phyloP scores from a whole-genome alignment of 1,284 basidiomycete genomes.

The Rhodofomes roseus region DNA sequence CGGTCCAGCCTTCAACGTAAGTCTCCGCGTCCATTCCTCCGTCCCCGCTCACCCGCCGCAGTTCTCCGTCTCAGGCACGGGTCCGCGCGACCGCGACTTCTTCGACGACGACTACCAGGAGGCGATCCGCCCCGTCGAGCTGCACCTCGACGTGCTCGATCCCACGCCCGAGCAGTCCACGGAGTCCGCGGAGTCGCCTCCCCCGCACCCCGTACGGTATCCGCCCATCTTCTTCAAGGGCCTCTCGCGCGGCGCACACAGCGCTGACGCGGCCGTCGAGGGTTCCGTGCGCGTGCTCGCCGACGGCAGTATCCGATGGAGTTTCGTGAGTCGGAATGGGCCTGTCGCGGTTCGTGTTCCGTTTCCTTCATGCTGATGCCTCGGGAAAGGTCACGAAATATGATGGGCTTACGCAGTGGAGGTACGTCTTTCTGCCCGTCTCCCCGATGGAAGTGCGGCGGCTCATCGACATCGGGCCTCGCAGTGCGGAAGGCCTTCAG shows the following conservation, averaged over 20 bases:
- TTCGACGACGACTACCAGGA: constrained; percentile 61
- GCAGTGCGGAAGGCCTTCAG: constrained; percentile 58
- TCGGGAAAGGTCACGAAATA: constrained; percentile 19
- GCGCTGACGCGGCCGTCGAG: constrained; percentile 38
- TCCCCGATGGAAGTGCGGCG: neutral
- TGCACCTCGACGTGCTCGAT: constrained; percentile 47
- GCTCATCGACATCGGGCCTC: neutral
- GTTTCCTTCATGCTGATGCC: constrained; percentile 3
- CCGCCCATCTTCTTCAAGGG: constrained; percentile 56
- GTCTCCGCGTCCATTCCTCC: constrained; percentile 11
- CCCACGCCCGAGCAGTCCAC: neutral
- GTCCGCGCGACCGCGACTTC: constrained; percentile 42
- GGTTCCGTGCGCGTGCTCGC: constrained; percentile 53
- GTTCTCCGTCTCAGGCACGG: constrained; percentile 35
- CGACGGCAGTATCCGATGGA: constrained; percentile 57
- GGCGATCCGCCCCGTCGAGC: constrained; percentile 57
- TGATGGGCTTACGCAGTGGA: constrained; percentile 25
- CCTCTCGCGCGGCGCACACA: constrained; percentile 39
- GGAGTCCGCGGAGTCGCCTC: neutral
- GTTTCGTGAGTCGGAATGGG: constrained; percentile 46
- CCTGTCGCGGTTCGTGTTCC: constrained; percentile 6
- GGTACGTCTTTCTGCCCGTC: constrained; percentile 9
- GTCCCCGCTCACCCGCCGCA: constrained; percentile 19
- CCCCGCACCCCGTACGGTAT: constrained; percentile 24
- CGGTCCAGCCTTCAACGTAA: constrained; percentile 57